Base-by-base conservation (phyloP, 2,329 filamentous ascomycete genomes). In the Paecilomyces sp. region DNA sequence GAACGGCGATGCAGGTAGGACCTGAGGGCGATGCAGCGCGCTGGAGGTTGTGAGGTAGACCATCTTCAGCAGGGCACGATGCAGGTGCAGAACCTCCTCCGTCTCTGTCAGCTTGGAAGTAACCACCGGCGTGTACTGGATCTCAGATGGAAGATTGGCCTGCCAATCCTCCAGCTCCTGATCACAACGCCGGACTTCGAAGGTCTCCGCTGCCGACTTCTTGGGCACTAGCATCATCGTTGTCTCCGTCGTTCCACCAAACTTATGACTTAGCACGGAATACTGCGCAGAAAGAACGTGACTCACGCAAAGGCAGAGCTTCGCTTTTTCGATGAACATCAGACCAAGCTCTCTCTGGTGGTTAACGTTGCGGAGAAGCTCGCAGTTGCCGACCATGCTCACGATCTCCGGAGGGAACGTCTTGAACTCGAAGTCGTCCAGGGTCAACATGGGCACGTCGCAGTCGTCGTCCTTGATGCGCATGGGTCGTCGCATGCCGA, bases 401-500 rank as follows among this genome's bases (percentile, higher is more conserved):
- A 84, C 82, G 62, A 91, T 85, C 55, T 85, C 83, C 11, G 89
- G 85, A 1, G 89, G 80, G 12, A 93, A 82, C 0, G 83, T 72
- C 54, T 84, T 81, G 64, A 91, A 86, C 68, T 96, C 91, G 69
- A 97, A 97, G 70, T 97, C 93, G 64, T 85, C 82, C 66, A 94
- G 80, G 13, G 85, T 86, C 56, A 97, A 81, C 90, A 96, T 94
- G 0, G 92, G 91, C 31, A 97, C 92, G 70, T 97, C 91, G 71
- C 91, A 96, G 72, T 97, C 92, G 68, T 94, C 90, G 61, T 92
- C 88, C 80, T 95, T 95, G 75, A 97, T 95, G 57, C 92, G 84
- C 47, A 92, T 96, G 3, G 92, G 92, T 58, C 93, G 86, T 59
- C 93, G 86, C 92, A 97, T 97, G 59, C 93, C 93, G 12, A 97